Evolutionary conservation across 495 filamentous ascomycete species (phyloP).

Genomic region (Corynascus novoguineensis): DNA sequence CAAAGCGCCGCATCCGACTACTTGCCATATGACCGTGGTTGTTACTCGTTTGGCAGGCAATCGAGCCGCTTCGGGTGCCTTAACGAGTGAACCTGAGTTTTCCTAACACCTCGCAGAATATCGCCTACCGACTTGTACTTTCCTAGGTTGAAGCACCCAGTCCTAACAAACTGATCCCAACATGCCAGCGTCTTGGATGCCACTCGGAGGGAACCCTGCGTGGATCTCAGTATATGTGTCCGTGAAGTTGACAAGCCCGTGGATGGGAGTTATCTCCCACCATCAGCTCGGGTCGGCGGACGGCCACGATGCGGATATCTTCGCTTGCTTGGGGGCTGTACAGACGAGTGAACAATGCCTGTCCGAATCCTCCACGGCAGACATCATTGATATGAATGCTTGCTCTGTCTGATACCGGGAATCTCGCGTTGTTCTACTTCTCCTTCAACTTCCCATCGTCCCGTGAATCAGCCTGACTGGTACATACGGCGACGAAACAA

Average conservation of each 20-base stretch:
- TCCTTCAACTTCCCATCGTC: background rate
- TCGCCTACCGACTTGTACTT: slow-evolving; percentile 50
- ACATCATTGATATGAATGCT: background rate
- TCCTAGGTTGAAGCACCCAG: slow-evolving; percentile 44
- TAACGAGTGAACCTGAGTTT: background rate
- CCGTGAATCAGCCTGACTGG: background rate
- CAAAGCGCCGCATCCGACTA: background rate
- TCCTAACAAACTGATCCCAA: background rate
- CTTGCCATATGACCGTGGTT: background rate
- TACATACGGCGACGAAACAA: slow-evolving; percentile 2
- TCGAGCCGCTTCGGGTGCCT: background rate
- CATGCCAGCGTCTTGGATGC: background rate
- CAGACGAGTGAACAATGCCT: background rate
- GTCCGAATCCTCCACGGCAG: background rate
- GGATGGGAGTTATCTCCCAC: too few relatives aligned
- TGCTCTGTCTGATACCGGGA: background rate
- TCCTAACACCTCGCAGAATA: slow-evolving; percentile 36
- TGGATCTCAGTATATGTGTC: slow-evolving; percentile 20
- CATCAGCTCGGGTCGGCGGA: slow-evolving; percentile 6
- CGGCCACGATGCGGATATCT: background rate
- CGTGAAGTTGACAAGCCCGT: too few relatives aligned
- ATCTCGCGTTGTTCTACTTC: too few relatives aligned
- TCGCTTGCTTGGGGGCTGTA: background rate
- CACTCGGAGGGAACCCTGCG: background rate
- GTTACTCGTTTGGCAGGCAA: background rate